Percentiles rank a stretch among this genome's conserved stretches.
Evolutionary conservation across 1,139 yeast genomes (phyloP).

Genomic region (Suhomyces ambrosiae): DNA sequence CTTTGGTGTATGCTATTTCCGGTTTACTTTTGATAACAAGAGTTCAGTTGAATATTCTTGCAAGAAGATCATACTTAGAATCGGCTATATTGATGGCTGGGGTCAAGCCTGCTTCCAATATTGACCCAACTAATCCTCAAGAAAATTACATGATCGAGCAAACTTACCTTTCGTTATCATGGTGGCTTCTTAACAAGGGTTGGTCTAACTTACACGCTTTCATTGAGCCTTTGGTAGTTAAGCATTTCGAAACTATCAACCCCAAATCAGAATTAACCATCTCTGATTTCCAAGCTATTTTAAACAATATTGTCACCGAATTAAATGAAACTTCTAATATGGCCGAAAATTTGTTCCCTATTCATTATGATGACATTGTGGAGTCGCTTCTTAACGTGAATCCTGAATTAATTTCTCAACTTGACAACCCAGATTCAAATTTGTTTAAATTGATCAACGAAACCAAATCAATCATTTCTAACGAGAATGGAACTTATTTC

Average conservation of each 20-base stretch:
- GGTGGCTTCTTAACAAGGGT: slow-evolving; percentile 94
- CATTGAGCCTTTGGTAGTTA: slow-evolving; percentile 59
- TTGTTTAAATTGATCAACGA: slow-evolving; percentile 49
- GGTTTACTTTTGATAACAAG: slow-evolving; percentile 75
- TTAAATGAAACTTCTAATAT: slow-evolving; percentile 22
- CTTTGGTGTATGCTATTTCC: slow-evolving; percentile 69
- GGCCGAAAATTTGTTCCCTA: slow-evolving; percentile 41
- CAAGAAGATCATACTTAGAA: slow-evolving; percentile 81
- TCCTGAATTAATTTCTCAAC: slow-evolving; percentile 44
- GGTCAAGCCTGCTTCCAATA: slow-evolving; percentile 23
- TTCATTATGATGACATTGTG: slow-evolving; percentile 41
- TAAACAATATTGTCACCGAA: slow-evolving; percentile 22
- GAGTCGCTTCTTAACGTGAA: slow-evolving; percentile 49
- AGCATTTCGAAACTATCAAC: slow-evolving; percentile 62
- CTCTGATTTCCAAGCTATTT: slow-evolving; percentile 50
- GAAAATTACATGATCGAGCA: slow-evolving; percentile 66
- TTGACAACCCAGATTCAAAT: slow-evolving; percentile 43
- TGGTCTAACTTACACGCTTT: slow-evolving; percentile 62
- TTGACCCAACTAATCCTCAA: slow-evolving; percentile 21
- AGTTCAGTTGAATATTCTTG: slow-evolving; percentile 83
- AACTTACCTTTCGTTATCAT: slow-evolving; percentile 80
- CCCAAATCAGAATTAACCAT: slow-evolving; percentile 73
- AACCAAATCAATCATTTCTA: slow-evolving; percentile 37
- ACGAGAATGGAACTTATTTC: slow-evolving; percentile 22
- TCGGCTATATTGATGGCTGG: slow-evolving; percentile 72